Evolutionary conservation across 495 filamentous ascomycete species (phyloP).

Genomic region (Neurospora intermedia): DNA sequence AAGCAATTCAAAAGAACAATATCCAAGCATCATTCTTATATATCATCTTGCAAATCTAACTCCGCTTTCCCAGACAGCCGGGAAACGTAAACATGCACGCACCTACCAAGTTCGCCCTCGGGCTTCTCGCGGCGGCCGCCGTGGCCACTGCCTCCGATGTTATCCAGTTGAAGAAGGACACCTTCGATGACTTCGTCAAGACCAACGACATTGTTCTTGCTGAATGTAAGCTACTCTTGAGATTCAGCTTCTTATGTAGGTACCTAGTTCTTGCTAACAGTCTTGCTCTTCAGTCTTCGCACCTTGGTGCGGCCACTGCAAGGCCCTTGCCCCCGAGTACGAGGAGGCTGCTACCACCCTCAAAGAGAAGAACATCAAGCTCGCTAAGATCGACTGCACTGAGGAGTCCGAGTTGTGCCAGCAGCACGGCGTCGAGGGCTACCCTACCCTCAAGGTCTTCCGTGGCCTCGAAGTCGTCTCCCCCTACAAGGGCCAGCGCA

Average conservation of each 20-base stretch:
- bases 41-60: neutral
- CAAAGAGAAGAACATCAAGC: constrained; percentile 87
- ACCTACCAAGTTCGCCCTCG: constrained; percentile 25
- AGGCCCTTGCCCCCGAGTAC: constrained; percentile 74
- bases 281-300: constrained; percentile 45
- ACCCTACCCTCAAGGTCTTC: constrained; percentile 98
- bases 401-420: constrained; percentile 87
- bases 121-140: constrained; percentile 55
- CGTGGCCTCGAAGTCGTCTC: constrained; percentile 74
- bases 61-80: neutral
- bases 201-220: constrained; percentile 72
- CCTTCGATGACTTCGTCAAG: constrained; percentile 75
- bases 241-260: neutral
- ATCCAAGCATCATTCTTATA: neutral
- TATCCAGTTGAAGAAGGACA: constrained; percentile 70
- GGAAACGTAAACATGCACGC: constrained; percentile 19
- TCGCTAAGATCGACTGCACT: constrained; percentile 96
- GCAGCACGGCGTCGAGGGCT: constrained; percentile 83
- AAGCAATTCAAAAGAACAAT: neutral
- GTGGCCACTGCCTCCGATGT: constrained; percentile 65
- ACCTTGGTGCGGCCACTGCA: constrained; percentile 75
- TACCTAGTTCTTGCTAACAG: constrained; percentile 2
- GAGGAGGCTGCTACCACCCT: constrained; percentile 86
- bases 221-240: constrained; percentile 49
- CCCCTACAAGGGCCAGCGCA: constrained; percentile 80